A percentile compares a stretch with the other conserved stretches of the same genome.
phyloP scores from a whole-genome alignment of 2,329 filamentous ascomycete genomes.

The Colletotrichum phormii region DNA sequence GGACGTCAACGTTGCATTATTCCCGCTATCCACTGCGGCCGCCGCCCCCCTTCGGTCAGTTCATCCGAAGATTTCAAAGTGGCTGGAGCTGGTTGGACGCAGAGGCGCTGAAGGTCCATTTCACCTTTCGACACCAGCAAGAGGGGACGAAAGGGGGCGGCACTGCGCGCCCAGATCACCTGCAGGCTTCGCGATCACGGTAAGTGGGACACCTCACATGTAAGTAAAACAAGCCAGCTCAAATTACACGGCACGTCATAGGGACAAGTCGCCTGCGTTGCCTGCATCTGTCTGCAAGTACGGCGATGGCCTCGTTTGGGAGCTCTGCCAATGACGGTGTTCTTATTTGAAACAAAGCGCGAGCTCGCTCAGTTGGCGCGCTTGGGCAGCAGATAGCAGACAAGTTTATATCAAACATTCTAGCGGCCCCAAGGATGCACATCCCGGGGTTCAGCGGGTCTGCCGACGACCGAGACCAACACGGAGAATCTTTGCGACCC shows the following conservation, averaged over 20 bases:
- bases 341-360: conserved; percentile 28
- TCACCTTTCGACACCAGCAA: background rate
- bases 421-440: conserved; percentile 24
- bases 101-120: background rate
- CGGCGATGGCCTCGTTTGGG: conserved; percentile 2
- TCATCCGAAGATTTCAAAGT: conserved; percentile 17
- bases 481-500: conserved; percentile 1
- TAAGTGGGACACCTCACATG: conserved; percentile 4
- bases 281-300: background rate
- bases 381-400: conserved; percentile 17
- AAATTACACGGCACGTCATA: conserved; percentile 32
- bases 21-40: conserved; percentile 6
- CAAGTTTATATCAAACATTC: conserved; percentile 29
- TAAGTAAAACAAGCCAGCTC: background rate
- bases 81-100: background rate
- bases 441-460: conserved; percentile 21
- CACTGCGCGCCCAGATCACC: background rate
- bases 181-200: background rate
- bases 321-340: conserved; percentile 12
- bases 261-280: conserved; percentile 1
- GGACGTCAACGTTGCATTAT: background rate
- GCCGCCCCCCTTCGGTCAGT: conserved; percentile 8
- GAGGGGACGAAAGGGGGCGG: background rate
- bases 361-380: conserved; percentile 9
- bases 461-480: conserved; percentile 29